These are phyloP conservation scores for Fusarium abutilonis DNA, from an alignment of 2,329 filamentous ascomycete genomes.

Conservation along the genomic window DNA sequence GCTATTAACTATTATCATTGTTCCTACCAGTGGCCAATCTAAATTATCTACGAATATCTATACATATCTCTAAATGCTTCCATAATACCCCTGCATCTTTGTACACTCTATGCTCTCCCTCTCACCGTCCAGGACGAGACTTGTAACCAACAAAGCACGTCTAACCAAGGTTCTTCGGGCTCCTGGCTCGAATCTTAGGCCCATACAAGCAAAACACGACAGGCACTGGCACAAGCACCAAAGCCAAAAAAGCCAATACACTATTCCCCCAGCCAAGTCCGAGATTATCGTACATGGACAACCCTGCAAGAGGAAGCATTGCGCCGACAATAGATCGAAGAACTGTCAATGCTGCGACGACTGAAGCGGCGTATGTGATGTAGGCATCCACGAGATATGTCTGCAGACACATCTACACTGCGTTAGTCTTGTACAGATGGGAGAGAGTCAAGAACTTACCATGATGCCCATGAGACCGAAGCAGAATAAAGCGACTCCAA, in stretches of 20 bases:
- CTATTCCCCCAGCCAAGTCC: slow-evolving; percentile 60
- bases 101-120: too few species aligned
- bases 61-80: too few species aligned
- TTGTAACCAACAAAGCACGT: background rate
- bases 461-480: slow-evolving; percentile 55
- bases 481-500: slow-evolving; percentile 58
- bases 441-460: slow-evolving; percentile 21
- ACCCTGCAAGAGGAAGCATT: slow-evolving; percentile 69
- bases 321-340: slow-evolving; percentile 68
- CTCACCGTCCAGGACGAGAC: too few species aligned
- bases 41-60: too few species aligned
- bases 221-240: slow-evolving; percentile 39
- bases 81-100: too few species aligned
- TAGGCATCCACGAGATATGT: slow-evolving; percentile 52
- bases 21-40: too few species aligned
- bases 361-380: slow-evolving; percentile 46
- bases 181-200: slow-evolving; percentile 38
- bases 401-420: slow-evolving; percentile 45
- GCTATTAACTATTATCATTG: too few species aligned
- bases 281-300: slow-evolving; percentile 52
- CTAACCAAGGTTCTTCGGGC: slow-evolving; percentile 36
- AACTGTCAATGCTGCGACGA: slow-evolving; percentile 46
- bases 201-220: slow-evolving; percentile 38
- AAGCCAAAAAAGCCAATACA: slow-evolving; percentile 57
- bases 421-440: background rate